Base-by-base conservation (phyloP, 2,329 filamentous ascomycete genomes). In the Decorospora gaudefroyi region DNA sequence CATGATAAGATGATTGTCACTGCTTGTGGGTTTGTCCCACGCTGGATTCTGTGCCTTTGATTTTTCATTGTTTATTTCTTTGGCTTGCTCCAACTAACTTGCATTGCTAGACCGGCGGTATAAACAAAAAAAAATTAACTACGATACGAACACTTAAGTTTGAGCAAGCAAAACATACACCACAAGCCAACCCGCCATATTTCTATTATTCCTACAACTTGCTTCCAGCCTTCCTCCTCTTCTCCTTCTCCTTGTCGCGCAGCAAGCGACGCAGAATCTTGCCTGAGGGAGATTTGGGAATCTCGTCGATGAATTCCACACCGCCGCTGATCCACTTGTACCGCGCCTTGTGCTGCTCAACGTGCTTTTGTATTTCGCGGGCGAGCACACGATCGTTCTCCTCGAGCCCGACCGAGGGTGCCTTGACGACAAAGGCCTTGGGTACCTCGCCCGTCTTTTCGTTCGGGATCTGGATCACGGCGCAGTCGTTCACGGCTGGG, bases 381-480 rank as follows among this genome's bases (percentile, higher is more conserved):
- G 69, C 74, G 19, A 78, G 52, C 22, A 49, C 67, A 1, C 74
- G 74, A 39, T 83, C 79, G 39, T 62, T 74, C 26, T 78, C 75
- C 52, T 84, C 79, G 0, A 76, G 53, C 1, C 76, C 74, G 0
- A 80, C 75, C 25, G 71, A 73, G 0, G 77, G 64, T 0, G 78
- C 76, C 65, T 83, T 84, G 45, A 84, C 82, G 4, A 85, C 76
- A 49, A 82, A 84, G 0, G 82, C 82, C 62, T 84, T 85, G 13
- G 82, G 82, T 0, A 84, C 71, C 56, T 85, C 82, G 18, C 82
- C 82, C 1, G 82, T 78, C 4, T 73, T 66, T 5, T 82, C 81
- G 46, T 85, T 82, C 0, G 84, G 86, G 1, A 90, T 76, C 10
- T 85, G 84, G 53, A 93, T 89, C 6, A 95, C 88, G 10, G 88